phyloP scores from a whole-genome alignment of 169 alveolate genomes.

The Plasmodium malariae region DNA sequence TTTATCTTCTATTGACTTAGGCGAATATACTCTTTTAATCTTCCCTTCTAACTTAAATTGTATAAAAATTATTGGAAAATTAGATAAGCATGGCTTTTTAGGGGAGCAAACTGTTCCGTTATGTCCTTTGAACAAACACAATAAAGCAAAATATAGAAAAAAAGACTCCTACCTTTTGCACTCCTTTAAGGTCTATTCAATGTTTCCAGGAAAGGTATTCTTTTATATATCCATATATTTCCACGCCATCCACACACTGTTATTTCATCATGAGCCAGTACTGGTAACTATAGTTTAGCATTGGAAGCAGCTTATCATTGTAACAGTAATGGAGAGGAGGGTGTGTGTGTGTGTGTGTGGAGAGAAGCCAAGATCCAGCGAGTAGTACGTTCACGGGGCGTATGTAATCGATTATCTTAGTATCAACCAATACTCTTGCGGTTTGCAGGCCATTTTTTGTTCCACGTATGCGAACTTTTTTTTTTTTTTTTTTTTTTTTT shows the following conservation, averaged over 20 bases:
- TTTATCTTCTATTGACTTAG: conserved; percentile 21
- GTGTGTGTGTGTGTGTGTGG: too few relatives aligned
- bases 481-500: too few relatives aligned
- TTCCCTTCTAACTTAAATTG: conserved; percentile 70
- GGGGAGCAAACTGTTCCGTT: neutral
- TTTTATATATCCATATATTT: conserved; percentile 67
- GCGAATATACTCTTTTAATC: conserved; percentile 52
- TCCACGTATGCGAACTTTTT: too few relatives aligned
- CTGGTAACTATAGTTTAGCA: conserved; percentile 42
- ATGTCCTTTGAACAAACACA: too few relatives aligned
- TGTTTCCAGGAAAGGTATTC: conserved; percentile 64
- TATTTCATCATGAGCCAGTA: conserved; percentile 72
- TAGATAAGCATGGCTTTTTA: conserved; percentile 33
- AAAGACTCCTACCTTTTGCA: conserved; percentile 37
- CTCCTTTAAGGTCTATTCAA: conserved; percentile 47
- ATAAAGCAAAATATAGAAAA: too few relatives aligned
- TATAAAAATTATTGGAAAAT: conserved; percentile 57
- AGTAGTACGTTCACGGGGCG: too few relatives aligned
- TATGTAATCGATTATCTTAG: too few relatives aligned
- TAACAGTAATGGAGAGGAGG: too few relatives aligned
- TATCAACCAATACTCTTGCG: too few relatives aligned
- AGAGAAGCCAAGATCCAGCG: too few relatives aligned
- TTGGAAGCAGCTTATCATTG: too few relatives aligned
- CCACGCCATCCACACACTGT: conserved; percentile 29
- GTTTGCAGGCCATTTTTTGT: too few relatives aligned